Base-by-base conservation (phyloP, 306 rosid genomes). In the Sesbania bispinosa region DNA sequence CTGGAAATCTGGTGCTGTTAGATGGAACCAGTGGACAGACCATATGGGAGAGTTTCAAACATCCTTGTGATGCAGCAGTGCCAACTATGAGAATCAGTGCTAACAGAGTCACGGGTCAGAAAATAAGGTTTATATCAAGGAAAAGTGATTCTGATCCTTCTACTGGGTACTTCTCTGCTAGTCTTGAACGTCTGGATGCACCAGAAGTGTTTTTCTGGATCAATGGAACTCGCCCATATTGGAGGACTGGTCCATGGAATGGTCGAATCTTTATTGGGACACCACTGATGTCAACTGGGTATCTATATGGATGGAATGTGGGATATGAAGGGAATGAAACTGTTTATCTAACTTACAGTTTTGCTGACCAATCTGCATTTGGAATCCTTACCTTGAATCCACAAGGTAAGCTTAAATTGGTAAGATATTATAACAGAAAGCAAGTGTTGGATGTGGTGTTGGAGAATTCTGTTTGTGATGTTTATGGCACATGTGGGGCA, bases 211-310 rank as follows among this genome's bases (percentile, higher is more conserved):
- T 83, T 41, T 33, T 83, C 4, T 79, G 85, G 88, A 52, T 61
- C 9, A 53, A 85, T 58, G 80, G 66, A 11, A 72, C 80, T 27
- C 43, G 26, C 2, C 89, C 86, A 3, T 65, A 7, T 43, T 85
- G 82, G 85, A 62, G 93, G 29, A 81, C 77, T 47, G 88, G 93
- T 39, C 90, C 80, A 2, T 85, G 90, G 90, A 82, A 78, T 51
- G 67, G 73, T 9, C 19, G 74, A 15, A 24, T 58, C 76, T 88
- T 85, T 58, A 61, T 78, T 2, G 88, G 94, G 14, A 0, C 77
- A 13, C 84, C 85, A 1, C 6, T 14, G 0, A 84, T 77, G 90
- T 23, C 79, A 26, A 3, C 74, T 10, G 78, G 67, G 29, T 85
- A 77, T 78, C 15, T 10, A 7, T 62, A 78, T 21, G 81, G 83